A percentile compares a stretch with the other conserved stretches of the same genome.
These are phyloP conservation scores for Apiospora malaysiana DNA, from an alignment of 2,329 filamentous ascomycete genomes.

Conservation along the genomic window DNA sequence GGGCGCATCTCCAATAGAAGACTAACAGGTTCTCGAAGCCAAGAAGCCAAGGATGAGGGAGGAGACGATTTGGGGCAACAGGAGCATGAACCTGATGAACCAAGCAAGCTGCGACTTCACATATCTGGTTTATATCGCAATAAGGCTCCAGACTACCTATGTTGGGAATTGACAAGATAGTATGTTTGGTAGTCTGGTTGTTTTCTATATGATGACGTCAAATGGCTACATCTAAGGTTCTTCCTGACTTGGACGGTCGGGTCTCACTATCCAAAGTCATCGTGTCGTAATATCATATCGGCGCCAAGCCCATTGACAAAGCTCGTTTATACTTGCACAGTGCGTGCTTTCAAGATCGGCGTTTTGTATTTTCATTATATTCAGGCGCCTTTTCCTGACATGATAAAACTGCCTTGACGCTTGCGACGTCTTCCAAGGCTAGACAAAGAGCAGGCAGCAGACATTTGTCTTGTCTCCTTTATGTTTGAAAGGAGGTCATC, in stretches of 20 bases:
- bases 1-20: not conserved
- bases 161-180: not conserved
- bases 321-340: not conserved
- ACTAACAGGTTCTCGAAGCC: not conserved
- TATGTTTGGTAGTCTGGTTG: too few relatives aligned
- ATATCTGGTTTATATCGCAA: not conserved
- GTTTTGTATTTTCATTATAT: not conserved
- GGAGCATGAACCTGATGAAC: not conserved
- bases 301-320: not conserved
- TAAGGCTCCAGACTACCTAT: not conserved
- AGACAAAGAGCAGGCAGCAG: constrained; percentile 8
- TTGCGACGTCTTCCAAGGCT: not conserved
- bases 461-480: constrained; percentile 1
- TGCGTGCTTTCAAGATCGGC: not conserved
- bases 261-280: constrained; percentile 15
- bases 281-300: not conserved
- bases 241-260: not conserved
- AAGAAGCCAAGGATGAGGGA: not conserved
- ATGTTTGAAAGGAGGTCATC: constrained; percentile 6
- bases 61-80: not conserved
- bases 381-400: not conserved
- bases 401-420: not conserved
- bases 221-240: not conserved
- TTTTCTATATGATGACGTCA: not conserved
- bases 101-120: not conserved